phyloP scores from a whole-genome alignment of 805 yeast genomes.

The Isabelozyma rhagii region DNA sequence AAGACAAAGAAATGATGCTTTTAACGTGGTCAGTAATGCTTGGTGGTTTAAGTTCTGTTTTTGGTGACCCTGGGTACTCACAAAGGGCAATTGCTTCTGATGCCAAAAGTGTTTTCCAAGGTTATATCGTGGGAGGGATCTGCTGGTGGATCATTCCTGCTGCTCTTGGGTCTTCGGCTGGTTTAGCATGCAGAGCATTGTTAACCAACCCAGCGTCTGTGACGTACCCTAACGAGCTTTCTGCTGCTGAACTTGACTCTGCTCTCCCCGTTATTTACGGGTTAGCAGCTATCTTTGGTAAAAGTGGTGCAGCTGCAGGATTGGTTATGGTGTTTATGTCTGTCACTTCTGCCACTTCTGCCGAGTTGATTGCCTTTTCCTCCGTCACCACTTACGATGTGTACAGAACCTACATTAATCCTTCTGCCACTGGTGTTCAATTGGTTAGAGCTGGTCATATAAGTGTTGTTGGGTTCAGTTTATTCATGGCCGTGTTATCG shows the following conservation, averaged over 20 bases:
- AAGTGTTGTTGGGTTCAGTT: slow-evolving; percentile 39
- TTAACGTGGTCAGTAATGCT: slow-evolving; percentile 8
- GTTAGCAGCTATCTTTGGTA: slow-evolving; percentile 20
- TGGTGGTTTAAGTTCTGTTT: slow-evolving; percentile 20
- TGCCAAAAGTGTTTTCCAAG: slow-evolving; percentile 15
- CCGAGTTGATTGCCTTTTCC: slow-evolving; percentile 40
- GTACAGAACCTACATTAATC: slow-evolving; percentile 21
- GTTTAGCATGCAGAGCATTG: slow-evolving; percentile 37
- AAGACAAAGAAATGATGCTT: slow-evolving; percentile 14
- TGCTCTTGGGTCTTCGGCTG: slow-evolving; percentile 25
- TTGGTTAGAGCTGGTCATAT: slow-evolving; percentile 32
- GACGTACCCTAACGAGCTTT: slow-evolving; percentile 3
- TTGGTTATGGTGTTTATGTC: slow-evolving; percentile 36
- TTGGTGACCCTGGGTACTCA: slow-evolving; percentile 21
- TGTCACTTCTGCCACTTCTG: slow-evolving; percentile 40
- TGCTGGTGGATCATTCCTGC: slow-evolving; percentile 26
- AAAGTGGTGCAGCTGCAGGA: slow-evolving; percentile 22
- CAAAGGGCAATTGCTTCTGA: slow-evolving; percentile 24
- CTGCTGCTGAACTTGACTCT: slow-evolving; percentile 13
- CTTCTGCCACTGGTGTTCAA: slow-evolving; percentile 32
- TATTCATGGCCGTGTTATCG: slow-evolving; percentile 30
- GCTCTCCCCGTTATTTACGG: slow-evolving; percentile 20
- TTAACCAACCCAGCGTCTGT: slow-evolving; percentile 15
- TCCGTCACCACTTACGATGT: slow-evolving; percentile 27
- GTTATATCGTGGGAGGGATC: slow-evolving; percentile 20